Conservation (phyloP, 2,329 filamentous ascomycete species). For the Xylariaceae sp. region DNA sequence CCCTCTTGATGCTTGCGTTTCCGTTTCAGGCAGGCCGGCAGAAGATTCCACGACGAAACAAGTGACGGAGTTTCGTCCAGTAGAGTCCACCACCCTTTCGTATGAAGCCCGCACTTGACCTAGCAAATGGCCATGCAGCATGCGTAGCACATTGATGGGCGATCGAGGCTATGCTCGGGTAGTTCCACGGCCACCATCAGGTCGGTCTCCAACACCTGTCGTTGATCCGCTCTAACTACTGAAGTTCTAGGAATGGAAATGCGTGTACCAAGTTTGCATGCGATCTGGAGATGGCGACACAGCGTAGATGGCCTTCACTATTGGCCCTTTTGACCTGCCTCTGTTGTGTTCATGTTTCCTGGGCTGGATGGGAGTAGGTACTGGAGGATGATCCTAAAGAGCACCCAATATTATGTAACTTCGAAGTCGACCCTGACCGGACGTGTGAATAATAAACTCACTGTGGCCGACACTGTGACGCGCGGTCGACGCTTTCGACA, state of each 20-base stretch:
- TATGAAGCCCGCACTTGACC: too few species aligned
- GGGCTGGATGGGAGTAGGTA: too few species aligned
- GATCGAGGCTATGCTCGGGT: not conserved
- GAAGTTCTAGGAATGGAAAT: not conserved
- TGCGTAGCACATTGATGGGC: too few species aligned
- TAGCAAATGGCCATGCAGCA: constrained; percentile 3
- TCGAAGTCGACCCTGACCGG: not conserved
- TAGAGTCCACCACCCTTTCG: not conserved
- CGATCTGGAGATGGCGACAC: not conserved
- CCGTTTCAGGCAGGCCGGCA: constrained; percentile 19
- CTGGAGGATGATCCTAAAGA: not conserved
- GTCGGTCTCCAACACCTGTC: not conserved
- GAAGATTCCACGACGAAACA: constrained; percentile 6
- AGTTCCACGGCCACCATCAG: not conserved
- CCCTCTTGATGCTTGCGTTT: constrained; percentile 8
- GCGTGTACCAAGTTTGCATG: not conserved
- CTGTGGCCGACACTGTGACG: not conserved
- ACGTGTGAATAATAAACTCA: not conserved
- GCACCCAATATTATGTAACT: not conserved
- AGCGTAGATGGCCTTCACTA: not conserved
- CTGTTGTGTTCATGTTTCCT: too few species aligned
- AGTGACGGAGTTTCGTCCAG: not conserved
- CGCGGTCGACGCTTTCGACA: not conserved
- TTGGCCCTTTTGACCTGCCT: too few species aligned
- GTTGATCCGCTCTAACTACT: not conserved